Base-by-base conservation (phyloP, 306 rosid species). In the Hippophae rhamnoides region DNA sequence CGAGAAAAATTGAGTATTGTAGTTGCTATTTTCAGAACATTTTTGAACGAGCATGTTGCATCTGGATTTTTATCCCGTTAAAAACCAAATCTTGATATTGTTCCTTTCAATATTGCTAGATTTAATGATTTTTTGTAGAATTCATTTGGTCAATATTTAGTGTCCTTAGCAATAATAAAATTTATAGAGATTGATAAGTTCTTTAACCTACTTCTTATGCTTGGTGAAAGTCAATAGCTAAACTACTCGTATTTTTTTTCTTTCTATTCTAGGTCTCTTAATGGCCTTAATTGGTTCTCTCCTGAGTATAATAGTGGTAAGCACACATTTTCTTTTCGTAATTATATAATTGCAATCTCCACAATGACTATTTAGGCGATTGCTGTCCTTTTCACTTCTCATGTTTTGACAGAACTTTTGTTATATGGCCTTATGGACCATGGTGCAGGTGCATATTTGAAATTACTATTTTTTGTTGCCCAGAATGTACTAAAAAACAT, bases 241-340 rank as follows among this genome's bases (percentile, higher is more conserved):
- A 13, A 44, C 6, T 7, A 7, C 47, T 10, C 26, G 48, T n/a
- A 54, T 38, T 51, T 48, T 27, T 53, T n/a, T 7, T 18, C 18
- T 18, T 69, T 56, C 66, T 54, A 26, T 54, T 61, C n/a, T 61
- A 83, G 95, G 95, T 63, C 86, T 83, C 58, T 74, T 83, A 72
- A 86, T 86, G 95, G 81, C 90, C 62, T 81, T 86, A 65, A 79
- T 86, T 8, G 95, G 95, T 47, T 86, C 95, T 63, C 73, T 83
- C 45, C 82, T 83, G 49, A 80, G 86, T 57, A 13, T 81, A 63
- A 61, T 76, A 47, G 86, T 86, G 86, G 90, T 83, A 72, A 81
- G 88, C 47, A 56, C 54, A 13, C 57, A 52, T 60, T 63, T 63
- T 43, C 2, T 6, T 74, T 51, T 57, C 26, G 40, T 41, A 13